Evolutionary conservation across 495 filamentous ascomycete species (phyloP), one percentile per base, ranked within the genome.

Genomic region (Arthonia radiata): DNA sequence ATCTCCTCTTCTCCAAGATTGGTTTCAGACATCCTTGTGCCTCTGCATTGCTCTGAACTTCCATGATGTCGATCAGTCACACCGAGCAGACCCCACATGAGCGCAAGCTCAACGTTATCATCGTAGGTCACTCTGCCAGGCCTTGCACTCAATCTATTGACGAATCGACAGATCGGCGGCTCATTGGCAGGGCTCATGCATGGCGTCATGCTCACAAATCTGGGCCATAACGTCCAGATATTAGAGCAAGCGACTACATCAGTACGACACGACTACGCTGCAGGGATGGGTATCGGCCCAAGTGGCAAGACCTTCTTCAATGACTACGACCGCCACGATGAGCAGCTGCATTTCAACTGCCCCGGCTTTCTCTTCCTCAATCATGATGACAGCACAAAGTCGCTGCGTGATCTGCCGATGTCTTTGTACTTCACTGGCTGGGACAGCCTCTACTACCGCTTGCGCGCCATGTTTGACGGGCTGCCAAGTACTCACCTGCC

Each of bases 151-250:
- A n/a, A n/a, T n/a, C n/a, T n/a, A n/a, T n/a, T n/a, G n/a, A n/a
- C n/a, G n/a, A n/a, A n/a, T n/a, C n/a, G n/a, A n/a, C 9, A 44
- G 48, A 29, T 49, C 13, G 45, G 48, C 18, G 47, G 47, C 23
- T 50, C 47, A n/a, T 21, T 49, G 1, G 31, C 43, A 5, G 48
- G 45, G 13, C 31, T 50, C 5, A 40, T 52, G 42, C 38, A 39
- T 28, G 48, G 40, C 1, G 31, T 47, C 17, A 26, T 41, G 14
- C 26, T 48, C 26, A 49, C 44, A 31, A 29, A 39, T 5, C 41
- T 39, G 4, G 48, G 47, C 15, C 34, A 44, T 25, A 32, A 35
- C 22, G 38, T 50, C 11, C 26, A 21, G 18, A 42, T 51, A 11
- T 29, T 49, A 13, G 47, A 52, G 21, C 31, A 35, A 17, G 28